Evolutionary conservation across 2,329 filamentous ascomycete species (phyloP), one percentile per base, ranked within the genome.

Genomic region (Aspergillus proliferans): DNA sequence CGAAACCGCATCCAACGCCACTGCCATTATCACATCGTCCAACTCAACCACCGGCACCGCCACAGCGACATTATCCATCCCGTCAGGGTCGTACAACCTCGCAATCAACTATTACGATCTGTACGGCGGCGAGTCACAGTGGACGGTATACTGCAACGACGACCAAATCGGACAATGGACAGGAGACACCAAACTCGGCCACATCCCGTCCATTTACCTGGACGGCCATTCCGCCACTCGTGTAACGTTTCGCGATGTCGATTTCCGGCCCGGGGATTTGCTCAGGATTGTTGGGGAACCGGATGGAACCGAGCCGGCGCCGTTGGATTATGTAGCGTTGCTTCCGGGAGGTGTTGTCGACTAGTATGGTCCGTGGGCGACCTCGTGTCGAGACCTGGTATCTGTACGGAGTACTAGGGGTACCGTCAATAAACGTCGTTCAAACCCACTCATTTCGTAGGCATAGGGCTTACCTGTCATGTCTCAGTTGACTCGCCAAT

Each of bases 151-250:
- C 45, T 57, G 87, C 4, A 79, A 80, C 52, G 73, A 78, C 26
- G 58, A 65, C 10, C 60, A 72, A 6, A 55, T 87, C 1, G 83
- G 81, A 0, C 56, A 63, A 9, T 87, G 84, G 84, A 64, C 69
- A 21, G 82, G 82, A 0, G 72, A 86, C 53, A 67, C 74, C n/a
- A 81, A 62, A 22, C 68, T 87, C 0, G 82, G 83, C 0, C 78
- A 84, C 56, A 77, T 76, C 21, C 75, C 77, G 0, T 81, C 78
- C 2, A 70, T 73, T 4, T 80, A 80, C 51, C 63, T 86, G 2
- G 84, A 88, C 58, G 83, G 81, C 0, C 82, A 86, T 59, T 82
- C 83, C 1, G 84, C 83, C 3, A 80, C 77, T 4, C 70, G 85
- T 4, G 73, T 85, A 36, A 85, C 79, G 0, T 86, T 85, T 52